Conservation (phyloP, 2,329 filamentous ascomycete genomes). For the Metarhizium anisopliae region DNA sequence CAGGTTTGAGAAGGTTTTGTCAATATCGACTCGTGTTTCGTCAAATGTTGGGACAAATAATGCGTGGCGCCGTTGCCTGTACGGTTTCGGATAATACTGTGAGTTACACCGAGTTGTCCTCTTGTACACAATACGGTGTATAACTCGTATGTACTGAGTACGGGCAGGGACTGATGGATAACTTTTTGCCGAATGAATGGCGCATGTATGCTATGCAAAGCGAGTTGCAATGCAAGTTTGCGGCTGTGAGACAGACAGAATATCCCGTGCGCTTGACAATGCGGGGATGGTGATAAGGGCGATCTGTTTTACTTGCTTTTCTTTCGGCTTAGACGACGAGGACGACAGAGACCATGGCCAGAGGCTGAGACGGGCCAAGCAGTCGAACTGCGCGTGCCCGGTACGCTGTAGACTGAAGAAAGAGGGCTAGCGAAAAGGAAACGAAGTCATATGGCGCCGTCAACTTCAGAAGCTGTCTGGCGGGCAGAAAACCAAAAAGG, state of each 20-base stretch:
- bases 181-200: not conserved
- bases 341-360: not conserved
- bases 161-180: not conserved
- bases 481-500: not conserved
- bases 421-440: not conserved
- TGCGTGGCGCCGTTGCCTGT: not conserved
- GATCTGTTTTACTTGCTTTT: not conserved
- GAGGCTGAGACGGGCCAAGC: not conserved
- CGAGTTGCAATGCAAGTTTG: slow-evolving; percentile 1
- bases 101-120: not conserved
- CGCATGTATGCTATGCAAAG: not conserved
- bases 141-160: not conserved
- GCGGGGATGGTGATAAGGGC: slow-evolving; percentile 1
- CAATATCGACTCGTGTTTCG: not conserved
- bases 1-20: not conserved
- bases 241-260: slow-evolving; percentile 2
- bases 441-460: not conserved
- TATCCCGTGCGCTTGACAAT: not conserved
- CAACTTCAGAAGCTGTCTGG: no score
- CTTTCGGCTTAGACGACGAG: no score
- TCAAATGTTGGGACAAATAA: not conserved
- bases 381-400: no score
- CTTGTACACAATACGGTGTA: no score
- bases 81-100: not conserved
- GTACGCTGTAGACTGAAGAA: no score